phyloP scores from a whole-genome alignment of 2,329 filamentous ascomycete genomes.

The Monilinia aucupariae region DNA sequence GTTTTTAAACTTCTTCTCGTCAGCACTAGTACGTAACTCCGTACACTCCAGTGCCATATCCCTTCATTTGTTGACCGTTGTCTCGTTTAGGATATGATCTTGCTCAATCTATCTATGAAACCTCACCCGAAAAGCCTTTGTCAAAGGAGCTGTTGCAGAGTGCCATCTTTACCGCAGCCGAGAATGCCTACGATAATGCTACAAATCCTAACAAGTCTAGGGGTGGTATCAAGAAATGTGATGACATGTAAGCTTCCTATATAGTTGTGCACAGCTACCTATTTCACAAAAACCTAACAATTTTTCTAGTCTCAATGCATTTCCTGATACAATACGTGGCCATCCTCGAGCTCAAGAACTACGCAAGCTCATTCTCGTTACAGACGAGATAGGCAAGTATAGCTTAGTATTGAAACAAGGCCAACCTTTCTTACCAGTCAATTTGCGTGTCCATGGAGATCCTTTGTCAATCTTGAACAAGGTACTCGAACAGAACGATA shows the following conservation, averaged over 20 bases:
- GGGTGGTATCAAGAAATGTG: constrained; percentile 71
- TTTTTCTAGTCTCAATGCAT: constrained; percentile 52
- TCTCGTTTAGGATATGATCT: constrained; percentile 51
- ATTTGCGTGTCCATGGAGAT: constrained; percentile 70
- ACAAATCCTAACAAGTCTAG: constrained; percentile 73
- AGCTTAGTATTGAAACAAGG: constrained; percentile 73
- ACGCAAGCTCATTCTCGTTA: constrained; percentile 63
- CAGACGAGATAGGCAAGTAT: constrained; percentile 70
- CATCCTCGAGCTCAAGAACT: constrained; percentile 50
- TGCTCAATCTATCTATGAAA: constrained; percentile 57
- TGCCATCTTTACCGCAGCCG: constrained; percentile 56
- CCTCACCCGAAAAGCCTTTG: constrained; percentile 46
- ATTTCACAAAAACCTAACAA: not conserved
- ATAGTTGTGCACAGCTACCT: not conserved
- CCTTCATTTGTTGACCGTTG: not conserved
- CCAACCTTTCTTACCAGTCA: constrained; percentile 73
- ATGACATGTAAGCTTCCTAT: constrained; percentile 57
- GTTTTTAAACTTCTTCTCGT: constrained; percentile 63
- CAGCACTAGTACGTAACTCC: constrained; percentile 48
- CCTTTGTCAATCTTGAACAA: constrained; percentile 68
- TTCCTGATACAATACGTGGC: constrained; percentile 51
- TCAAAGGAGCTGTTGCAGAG: constrained; percentile 48
- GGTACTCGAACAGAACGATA: constrained; percentile 68
- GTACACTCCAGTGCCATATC: constrained; percentile 12
- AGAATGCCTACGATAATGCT: constrained; percentile 73